A percentile compares a stretch with the other conserved stretches of the same genome.
These are phyloP conservation scores for Tetracladium setigerum DNA, from an alignment of 495 filamentous ascomycete genomes.

Conservation along the genomic window DNA sequence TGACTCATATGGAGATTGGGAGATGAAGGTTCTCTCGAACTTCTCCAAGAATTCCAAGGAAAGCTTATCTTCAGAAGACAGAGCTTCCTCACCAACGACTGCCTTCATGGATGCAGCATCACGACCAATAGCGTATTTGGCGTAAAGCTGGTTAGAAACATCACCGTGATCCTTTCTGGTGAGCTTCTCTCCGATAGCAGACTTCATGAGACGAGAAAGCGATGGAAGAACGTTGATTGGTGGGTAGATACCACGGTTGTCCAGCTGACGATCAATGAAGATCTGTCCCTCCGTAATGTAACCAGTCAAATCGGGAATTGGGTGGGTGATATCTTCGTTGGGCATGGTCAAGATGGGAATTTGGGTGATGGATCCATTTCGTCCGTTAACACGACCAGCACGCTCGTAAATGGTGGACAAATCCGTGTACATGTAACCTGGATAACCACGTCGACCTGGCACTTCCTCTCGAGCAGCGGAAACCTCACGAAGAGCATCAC, in stretches of 20 bases:
- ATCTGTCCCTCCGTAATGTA: conserved; percentile 99
- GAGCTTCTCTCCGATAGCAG: conserved; percentile 93
- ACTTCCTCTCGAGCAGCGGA: conserved; percentile 99
- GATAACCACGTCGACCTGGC: conserved; percentile 97
- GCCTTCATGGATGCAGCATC: conserved; percentile 99
- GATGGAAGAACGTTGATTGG: conserved; percentile 99
- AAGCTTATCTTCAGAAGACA: conserved; percentile 93
- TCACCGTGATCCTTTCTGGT: conserved; percentile 95
- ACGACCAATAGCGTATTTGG: conserved; percentile 98
- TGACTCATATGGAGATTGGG: conserved; percentile 84
- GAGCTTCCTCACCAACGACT: conserved; percentile 94
- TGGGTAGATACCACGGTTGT: conserved; percentile 96
- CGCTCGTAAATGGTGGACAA: conserved; percentile 99
- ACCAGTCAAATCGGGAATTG: conserved; percentile 96
- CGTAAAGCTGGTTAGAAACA: conserved; percentile 98
- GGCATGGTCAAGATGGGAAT: conserved; percentile 99
- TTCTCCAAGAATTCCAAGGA: conserved; percentile 97
- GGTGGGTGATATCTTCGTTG: conserved; percentile 99
- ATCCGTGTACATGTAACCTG: conserved; percentile 99
- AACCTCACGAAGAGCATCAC: conserved; percentile 96
- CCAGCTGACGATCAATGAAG: conserved; percentile 87
- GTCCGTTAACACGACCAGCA: conserved; percentile 94
- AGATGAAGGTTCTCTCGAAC: conserved; percentile 91
- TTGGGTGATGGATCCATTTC: conserved; percentile 97
- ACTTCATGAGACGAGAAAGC: conserved; percentile 99